Evolutionary conservation across 257 asterid species (phyloP).

Genomic region (Solanum neorickii): DNA sequence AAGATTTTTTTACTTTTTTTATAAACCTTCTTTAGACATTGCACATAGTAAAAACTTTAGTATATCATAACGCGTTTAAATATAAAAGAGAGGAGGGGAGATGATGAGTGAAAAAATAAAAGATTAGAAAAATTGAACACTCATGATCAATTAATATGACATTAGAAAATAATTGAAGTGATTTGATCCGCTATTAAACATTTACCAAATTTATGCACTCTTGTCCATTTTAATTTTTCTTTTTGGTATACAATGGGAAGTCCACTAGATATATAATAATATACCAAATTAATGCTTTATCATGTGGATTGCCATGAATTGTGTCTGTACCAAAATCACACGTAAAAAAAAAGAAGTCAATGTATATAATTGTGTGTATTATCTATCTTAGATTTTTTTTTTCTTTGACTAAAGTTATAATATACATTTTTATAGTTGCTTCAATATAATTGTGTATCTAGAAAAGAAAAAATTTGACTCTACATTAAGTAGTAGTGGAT

Average conservation of each 20-base stretch:
- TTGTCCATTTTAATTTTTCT: neutral
- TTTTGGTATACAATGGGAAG: neutral
- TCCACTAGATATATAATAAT: conserved; percentile 4
- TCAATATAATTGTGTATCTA: neutral
- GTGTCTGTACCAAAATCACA: neutral
- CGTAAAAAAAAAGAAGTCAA: neutral
- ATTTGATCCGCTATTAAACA: neutral
- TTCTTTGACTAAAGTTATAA: neutral
- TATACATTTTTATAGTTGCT: neutral
- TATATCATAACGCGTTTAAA: neutral
- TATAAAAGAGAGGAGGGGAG: neutral
- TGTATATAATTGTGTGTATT: neutral
- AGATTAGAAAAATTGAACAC: neutral
- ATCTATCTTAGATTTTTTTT: neutral
- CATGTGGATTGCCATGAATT: conserved; percentile 3
- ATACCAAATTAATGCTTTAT: neutral
- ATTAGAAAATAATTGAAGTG: neutral
- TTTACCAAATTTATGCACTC: neutral
- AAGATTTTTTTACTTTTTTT: neutral
- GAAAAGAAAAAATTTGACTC: neutral
- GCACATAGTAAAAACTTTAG: neutral
- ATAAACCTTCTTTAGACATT: too few relatives aligned
- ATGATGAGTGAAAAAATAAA: neutral
- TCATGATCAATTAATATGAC: neutral
- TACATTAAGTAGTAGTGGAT: neutral